phyloP scores from a whole-genome alignment of 352 stramenopile genomes.

The Elongisporangium prolatum region DNA sequence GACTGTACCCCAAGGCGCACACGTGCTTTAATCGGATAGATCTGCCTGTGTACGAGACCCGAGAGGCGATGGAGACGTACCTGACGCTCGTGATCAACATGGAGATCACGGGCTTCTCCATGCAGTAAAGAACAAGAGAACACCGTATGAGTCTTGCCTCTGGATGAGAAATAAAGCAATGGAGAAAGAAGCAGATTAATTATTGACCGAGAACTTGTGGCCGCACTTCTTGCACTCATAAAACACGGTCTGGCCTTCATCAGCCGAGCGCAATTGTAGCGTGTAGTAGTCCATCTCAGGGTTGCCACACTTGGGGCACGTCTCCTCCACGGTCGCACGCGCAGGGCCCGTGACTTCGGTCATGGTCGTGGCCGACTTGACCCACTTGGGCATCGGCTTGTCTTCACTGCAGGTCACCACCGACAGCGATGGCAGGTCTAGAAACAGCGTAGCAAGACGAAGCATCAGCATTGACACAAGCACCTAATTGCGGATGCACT shows the following conservation, averaged over 20 bases:
- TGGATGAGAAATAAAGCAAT: slow-evolving; percentile 3
- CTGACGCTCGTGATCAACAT: slow-evolving; percentile 97
- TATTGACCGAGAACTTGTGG: slow-evolving; percentile 88
- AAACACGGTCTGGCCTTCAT: slow-evolving; percentile 99
- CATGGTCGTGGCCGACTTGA: slow-evolving; percentile 63
- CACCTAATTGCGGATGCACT: background rate
- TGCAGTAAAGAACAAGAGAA: slow-evolving; percentile 73
- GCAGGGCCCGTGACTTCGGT: slow-evolving; percentile 84
- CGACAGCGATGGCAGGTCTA: slow-evolving; percentile 76
- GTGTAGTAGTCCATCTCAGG: slow-evolving; percentile 99
- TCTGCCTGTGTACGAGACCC: slow-evolving; percentile 68
- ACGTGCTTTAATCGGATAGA: slow-evolving; percentile 89
- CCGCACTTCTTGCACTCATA: slow-evolving; percentile 99
- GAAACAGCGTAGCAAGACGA: slow-evolving; percentile 1
- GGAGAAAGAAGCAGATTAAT: slow-evolving; percentile 35
- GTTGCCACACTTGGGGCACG: slow-evolving; percentile 96
- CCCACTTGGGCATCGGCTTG: slow-evolving; percentile 77
- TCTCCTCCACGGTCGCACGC: slow-evolving; percentile 96
- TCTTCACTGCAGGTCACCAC: slow-evolving; percentile 74
- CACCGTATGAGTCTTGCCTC: background rate
- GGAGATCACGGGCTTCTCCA: slow-evolving; percentile 95
- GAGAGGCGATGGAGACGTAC: slow-evolving; percentile 91
- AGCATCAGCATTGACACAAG: slow-evolving; percentile 5
- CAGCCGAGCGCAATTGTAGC: slow-evolving; percentile 97
- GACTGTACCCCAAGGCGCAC: slow-evolving; percentile 80